Evolutionary conservation across 2,329 filamentous ascomycete species (phyloP).

Genomic region (Pseudofabraea citricarpa): DNA sequence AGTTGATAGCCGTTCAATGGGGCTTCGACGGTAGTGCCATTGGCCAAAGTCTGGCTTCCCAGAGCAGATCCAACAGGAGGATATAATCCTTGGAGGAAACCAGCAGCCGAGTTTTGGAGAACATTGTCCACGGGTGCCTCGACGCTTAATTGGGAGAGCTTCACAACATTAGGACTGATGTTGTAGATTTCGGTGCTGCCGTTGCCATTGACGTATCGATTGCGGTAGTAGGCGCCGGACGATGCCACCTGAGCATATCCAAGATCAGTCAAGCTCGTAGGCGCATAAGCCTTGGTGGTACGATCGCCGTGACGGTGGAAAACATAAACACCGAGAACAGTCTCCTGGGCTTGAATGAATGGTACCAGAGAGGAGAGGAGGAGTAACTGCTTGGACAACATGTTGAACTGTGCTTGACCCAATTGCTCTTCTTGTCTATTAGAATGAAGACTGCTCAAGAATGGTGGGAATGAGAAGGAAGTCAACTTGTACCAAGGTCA

Average conservation of each 20-base stretch:
- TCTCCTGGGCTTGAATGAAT: constrained; percentile 27
- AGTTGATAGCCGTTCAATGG: constrained; percentile 81
- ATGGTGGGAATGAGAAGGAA: no score
- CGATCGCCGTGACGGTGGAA: constrained; percentile 90
- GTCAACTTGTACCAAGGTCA: no score
- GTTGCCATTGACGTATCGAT: constrained; percentile 63
- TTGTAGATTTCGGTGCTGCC: constrained; percentile 56
- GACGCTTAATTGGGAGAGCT: constrained; percentile 65
- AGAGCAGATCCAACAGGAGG: constrained; percentile 60
- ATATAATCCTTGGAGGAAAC: constrained; percentile 83
- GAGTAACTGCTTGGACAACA: constrained; percentile 33
- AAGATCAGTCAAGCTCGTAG: constrained; percentile 70
- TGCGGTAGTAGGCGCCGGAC: constrained; percentile 71
- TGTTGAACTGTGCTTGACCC: constrained; percentile 17
- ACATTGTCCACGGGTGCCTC: constrained; percentile 71
- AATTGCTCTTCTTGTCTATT: no score
- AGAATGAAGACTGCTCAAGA: no score
- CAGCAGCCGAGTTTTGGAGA: constrained; percentile 72
- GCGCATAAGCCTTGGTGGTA: constrained; percentile 69
- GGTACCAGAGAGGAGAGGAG: constrained; percentile 35
- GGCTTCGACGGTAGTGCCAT: constrained; percentile 60
- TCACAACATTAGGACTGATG: constrained; percentile 62
- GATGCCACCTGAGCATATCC: constrained; percentile 72
- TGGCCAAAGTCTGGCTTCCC: constrained; percentile 59
- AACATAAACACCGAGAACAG: constrained; percentile 69